Base-by-base conservation (phyloP, 1,284 basidiomycete species). In the Gomphus sp. region DNA sequence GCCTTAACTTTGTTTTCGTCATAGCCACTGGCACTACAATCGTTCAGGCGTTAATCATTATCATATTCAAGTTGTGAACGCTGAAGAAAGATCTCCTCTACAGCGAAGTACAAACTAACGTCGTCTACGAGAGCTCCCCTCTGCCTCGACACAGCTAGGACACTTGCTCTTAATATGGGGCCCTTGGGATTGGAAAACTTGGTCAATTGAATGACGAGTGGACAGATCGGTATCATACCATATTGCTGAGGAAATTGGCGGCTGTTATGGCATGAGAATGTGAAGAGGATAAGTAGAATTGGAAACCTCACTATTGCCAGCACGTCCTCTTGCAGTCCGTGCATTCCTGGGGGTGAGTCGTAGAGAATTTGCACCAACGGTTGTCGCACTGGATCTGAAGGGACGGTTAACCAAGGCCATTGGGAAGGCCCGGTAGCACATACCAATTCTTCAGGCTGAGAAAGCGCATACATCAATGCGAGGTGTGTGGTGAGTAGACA, bases 161-260 rank as follows among this genome's bases (percentile, higher is more conserved):
- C 80, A 80, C 62, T 66, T 68, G 61, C 70, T 63, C 61, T 80
- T 72, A 62, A 79, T 74, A 62, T 75, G 71, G 10, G 69, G 77
- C 65, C 71, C 78, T 80, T 64, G 43, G 63, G 61, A 48, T 57
- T 60, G 52, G 57, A 49, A 63, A 57, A 34, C 44, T 45, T 52
- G 34, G 59, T 54, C 41, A 39, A 56, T 60, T 56, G 52, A 56
- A 59, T 7, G 34, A 49, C 48, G 53, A 58, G 28, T 52, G 12
- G 47, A 28, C 28, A 25, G n/a, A 39, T 25, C 14, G 12, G 37
- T 47, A 31, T 68, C 79, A 69, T 62, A 82, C 80, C 72, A 64
- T 78, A 81, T 65, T 80, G 79, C 67, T 87, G 73, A 50, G 87
- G 87, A 69, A 83, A 89, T 67, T 83, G 81, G 60, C 81, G 84